Evolutionary conservation across 1,284 basidiomycete species (phyloP).

Genomic region (Leccinum subrobustum): DNA sequence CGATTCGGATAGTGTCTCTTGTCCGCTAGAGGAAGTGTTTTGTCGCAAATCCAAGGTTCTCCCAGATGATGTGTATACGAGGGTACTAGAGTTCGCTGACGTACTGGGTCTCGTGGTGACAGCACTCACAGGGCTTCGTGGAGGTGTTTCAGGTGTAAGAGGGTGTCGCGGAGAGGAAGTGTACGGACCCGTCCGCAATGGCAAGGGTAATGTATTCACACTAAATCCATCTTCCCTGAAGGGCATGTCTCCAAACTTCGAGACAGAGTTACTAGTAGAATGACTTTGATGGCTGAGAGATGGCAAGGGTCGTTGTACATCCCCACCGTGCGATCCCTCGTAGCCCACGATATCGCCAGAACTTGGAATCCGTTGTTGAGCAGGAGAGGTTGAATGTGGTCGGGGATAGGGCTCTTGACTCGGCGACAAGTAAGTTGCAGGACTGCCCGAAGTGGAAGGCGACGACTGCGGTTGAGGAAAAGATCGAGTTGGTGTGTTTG

Average conservation of each 20-base stretch:
- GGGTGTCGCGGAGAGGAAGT: constrained; percentile 21
- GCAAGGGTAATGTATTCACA: constrained; percentile 25
- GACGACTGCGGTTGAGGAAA: constrained; percentile 34
- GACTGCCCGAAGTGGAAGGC: constrained; percentile 35
- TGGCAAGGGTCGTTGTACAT: constrained; percentile 30
- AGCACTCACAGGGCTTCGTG: constrained; percentile 58
- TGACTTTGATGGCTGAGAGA: constrained; percentile 29
- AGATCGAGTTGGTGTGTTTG: constrained; percentile 19
- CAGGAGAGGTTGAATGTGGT: constrained; percentile 59
- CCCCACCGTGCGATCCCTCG: constrained; percentile 29
- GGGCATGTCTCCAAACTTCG: constrained; percentile 34
- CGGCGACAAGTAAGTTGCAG: constrained; percentile 29
- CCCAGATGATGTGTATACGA: constrained; percentile 26
- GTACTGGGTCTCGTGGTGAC: constrained; percentile 40
- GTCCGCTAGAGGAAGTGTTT: constrained; percentile 30
- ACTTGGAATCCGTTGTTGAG: constrained; percentile 33
- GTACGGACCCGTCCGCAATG: constrained; percentile 32
- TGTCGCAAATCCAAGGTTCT: constrained; percentile 29
- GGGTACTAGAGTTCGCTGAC: constrained; percentile 26
- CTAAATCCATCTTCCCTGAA: constrained; percentile 30
- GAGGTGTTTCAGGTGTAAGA: constrained; percentile 38
- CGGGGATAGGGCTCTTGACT: constrained; percentile 54
- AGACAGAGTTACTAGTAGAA: constrained; percentile 27
- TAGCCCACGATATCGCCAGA: constrained; percentile 20
- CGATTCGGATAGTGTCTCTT: constrained; percentile 34